Evolutionary conservation across 192 early-diverging fungal species (phyloP), one percentile per base, ranked within the genome.

Genomic region (Coemansia sp.): DNA sequence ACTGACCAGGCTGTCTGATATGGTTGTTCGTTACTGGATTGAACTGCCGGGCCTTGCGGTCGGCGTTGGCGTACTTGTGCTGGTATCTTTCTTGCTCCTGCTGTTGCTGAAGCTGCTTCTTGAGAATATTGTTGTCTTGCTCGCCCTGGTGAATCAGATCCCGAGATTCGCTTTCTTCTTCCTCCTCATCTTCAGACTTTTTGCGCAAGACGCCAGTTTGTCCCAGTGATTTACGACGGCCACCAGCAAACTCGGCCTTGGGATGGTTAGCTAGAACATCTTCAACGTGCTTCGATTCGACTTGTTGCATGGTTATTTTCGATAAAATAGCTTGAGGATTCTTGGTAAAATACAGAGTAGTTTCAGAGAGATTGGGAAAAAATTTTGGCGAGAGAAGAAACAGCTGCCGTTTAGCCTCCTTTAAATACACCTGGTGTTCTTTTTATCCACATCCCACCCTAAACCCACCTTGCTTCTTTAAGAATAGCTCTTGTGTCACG

Each of bases 171-270:
- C 55, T 62, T 5, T 69, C 65, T 9, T 64, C 62, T 0, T 56
- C 55, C 7, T 76, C 58, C 42, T 65, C 59, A 9, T 39, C 14
- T 1, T 36, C 19, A 10, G 51, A 37, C 28, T 65, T 46, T 42
- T 49, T 57, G 65, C 14, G n/a, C 19, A 62, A 46, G 1, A 55
- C 51, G 0, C 59, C 46, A 44, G 31, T 38, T 1, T 36, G 26
- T 5, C 53, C 41, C 55, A 59, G 65, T 11, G 72, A 76, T 48
- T 56, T 52, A 50, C 72, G 72, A 12, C 72, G 61, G 0, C 72
- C 72, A 44, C 65, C 71, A 12, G 50, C 71, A 16, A 59, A 41
- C 16, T 37, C 50, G 6, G 71, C 71, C 11, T 50, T 48, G 0
- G 51, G 44, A 35, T 59, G 68, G 14, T 46, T 51, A 44, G 68